Evolutionary conservation across 2,329 filamentous ascomycete genomes (phyloP).

Genomic region (Pseudopyricularia cyperi): DNA sequence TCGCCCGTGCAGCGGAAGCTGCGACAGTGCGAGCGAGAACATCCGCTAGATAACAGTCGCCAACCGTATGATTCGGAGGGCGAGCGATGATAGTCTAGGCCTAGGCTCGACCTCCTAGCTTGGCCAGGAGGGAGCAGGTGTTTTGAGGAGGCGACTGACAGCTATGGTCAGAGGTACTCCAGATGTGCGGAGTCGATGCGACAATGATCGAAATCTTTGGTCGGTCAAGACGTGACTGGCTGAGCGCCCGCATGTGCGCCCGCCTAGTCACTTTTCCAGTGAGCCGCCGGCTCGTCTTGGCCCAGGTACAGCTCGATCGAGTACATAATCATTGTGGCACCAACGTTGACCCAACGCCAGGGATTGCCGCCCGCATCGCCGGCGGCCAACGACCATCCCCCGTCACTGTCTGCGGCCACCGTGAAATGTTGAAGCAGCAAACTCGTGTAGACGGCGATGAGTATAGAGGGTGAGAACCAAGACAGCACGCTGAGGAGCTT

Average conservation of each 20-base stretch:
- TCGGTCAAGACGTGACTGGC: neutral
- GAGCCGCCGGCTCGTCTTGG: conserved; percentile 63
- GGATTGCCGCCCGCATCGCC: conserved; percentile 73
- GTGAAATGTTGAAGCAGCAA: conserved; percentile 92
- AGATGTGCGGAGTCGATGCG: neutral
- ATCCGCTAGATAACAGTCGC: neutral
- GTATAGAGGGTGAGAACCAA: conserved; percentile 88
- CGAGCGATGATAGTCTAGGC: neutral
- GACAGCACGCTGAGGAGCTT: conserved; percentile 71
- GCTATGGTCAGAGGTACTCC: neutral
- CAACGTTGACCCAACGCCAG: conserved; percentile 90
- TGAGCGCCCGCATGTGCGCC: neutral
- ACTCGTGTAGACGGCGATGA: conserved; percentile 94
- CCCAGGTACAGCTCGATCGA: conserved; percentile 82
- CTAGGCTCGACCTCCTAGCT: neutral
- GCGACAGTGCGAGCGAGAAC: neutral
- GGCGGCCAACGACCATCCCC: conserved; percentile 73
- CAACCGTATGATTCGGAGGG: neutral
- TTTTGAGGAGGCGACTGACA: neutral
- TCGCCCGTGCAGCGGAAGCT: neutral
- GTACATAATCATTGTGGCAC: conserved; percentile 79
- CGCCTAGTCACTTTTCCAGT: conserved; percentile 85
- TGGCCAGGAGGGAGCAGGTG: neutral
- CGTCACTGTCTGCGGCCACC: conserved; percentile 47
- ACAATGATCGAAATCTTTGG: neutral